Percentiles rank a stretch among this genome's conserved stretches.
Conservation (phyloP, 1,284 basidiomycete genomes). For the Sanghuangporus sanghuang region DNA sequence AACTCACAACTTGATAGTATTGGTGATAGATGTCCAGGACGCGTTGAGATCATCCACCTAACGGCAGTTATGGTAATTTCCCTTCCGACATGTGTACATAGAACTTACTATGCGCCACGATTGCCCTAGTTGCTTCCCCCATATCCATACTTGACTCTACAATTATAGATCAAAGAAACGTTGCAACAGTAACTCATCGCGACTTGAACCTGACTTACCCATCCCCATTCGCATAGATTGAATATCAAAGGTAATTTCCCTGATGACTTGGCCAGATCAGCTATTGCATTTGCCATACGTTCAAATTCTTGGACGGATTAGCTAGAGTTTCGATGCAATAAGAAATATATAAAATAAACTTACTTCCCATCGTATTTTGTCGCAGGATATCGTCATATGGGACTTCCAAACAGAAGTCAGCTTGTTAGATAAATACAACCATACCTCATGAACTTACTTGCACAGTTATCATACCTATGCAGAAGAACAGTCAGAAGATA, state of each 20-base stretch:
- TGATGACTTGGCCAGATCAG: constrained; percentile 32
- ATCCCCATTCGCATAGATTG: constrained; percentile 49
- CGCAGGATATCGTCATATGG: constrained; percentile 43
- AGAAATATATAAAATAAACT: constrained; percentile 20
- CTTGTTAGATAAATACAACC: background rate
- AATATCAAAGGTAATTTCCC: constrained; percentile 40
- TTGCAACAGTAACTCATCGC: background rate
- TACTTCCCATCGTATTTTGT: constrained; percentile 44
- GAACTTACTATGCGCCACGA: constrained; percentile 50
- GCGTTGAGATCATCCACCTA: constrained; percentile 37
- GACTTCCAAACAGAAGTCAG: constrained; percentile 28
- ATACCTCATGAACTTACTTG: constrained; percentile 28
- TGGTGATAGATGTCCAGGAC: constrained; percentile 32
- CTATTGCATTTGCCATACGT: constrained; percentile 44
- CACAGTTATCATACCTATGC: constrained; percentile 47
- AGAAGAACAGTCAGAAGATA: background rate
- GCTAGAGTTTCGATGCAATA: background rate
- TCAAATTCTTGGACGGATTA: constrained; percentile 35
- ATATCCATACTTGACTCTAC: constrained; percentile 55
- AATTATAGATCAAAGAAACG: background rate
- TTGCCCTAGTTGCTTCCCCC: constrained; percentile 49
- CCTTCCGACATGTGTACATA: background rate
- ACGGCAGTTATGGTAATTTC: background rate
- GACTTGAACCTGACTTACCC: constrained; percentile 31
- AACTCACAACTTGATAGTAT: constrained; percentile 39